These are phyloP conservation scores for Anisodus acutangulus DNA, from an alignment of 257 asterid species.

Conservation along the genomic window DNA sequence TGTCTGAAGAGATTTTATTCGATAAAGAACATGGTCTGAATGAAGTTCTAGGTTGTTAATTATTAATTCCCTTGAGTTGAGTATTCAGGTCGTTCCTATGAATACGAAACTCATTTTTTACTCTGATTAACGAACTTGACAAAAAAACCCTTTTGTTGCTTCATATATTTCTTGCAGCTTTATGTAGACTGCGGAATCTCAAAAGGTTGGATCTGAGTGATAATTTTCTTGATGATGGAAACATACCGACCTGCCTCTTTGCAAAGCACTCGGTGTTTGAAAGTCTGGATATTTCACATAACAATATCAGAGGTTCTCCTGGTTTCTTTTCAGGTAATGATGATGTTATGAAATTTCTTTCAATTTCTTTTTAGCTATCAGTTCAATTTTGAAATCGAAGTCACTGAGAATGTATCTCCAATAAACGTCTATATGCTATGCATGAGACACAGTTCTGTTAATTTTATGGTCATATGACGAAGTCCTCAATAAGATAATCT, in stretches of 20 bases:
- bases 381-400: background rate
- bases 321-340: constrained; percentile 23
- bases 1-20: too few relatives aligned
- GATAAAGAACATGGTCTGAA: too few relatives aligned
- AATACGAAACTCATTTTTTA: background rate
- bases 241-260: constrained; percentile 21
- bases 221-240: constrained; percentile 26
- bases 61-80: background rate
- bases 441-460: background rate
- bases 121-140: background rate
- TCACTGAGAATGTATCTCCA: background rate
- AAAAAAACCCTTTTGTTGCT: background rate
- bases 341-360: background rate
- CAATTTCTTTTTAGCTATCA: constrained; percentile 20
- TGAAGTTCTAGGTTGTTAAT: too few relatives aligned
- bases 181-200: constrained; percentile 20
- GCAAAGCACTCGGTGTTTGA: background rate
- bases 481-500: constrained; percentile 2
- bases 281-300: constrained; percentile 27
- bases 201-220: constrained; percentile 25
- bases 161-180: constrained; percentile 23
- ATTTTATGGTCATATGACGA: background rate
- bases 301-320: constrained; percentile 19
- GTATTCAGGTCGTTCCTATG: background rate
- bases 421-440: background rate